Evolutionary conservation across 1,284 basidiomycete genomes (phyloP).

Genomic region (Microbotryum silenes-acaulis): DNA sequence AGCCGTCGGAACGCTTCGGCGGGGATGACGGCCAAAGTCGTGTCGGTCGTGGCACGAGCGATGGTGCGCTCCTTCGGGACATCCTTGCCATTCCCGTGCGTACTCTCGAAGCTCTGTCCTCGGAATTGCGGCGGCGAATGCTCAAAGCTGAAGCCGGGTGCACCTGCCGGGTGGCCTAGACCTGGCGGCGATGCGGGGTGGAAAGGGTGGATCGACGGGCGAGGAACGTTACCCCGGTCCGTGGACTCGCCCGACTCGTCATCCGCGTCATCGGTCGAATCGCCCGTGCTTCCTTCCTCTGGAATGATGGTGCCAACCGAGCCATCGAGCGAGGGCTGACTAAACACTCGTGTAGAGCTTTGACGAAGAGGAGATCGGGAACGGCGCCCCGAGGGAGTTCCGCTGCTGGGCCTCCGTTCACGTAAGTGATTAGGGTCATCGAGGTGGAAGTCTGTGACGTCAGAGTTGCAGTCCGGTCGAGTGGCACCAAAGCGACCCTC

Average conservation of each 20-base stretch:
- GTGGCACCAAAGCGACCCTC: neutral
- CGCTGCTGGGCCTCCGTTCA: neutral
- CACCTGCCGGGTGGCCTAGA: neutral
- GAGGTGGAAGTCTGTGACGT: slow-evolving; percentile 20
- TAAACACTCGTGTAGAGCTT: too few relatives aligned
- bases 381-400: neutral
- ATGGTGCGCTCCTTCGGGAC: slow-evolving; percentile 46
- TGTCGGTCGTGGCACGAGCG: slow-evolving; percentile 84
- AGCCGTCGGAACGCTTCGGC: slow-evolving; percentile 86
- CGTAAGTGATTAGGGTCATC: neutral
- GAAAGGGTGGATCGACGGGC: neutral
- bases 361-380: neutral
- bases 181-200: neutral
- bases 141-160: neutral
- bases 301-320: too few relatives aligned
- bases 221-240: too few relatives aligned
- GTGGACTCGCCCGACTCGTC: too few relatives aligned
- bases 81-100: neutral
- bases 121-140: neutral
- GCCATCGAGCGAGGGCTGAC: too few relatives aligned
- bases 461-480: slow-evolving; percentile 1
- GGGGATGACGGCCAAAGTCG: slow-evolving; percentile 95
- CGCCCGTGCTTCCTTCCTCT: too few relatives aligned
- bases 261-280: too few relatives aligned
- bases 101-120: neutral